phyloP scores from a whole-genome alignment of 345 rosid species.

The Eucalyptus microcorys region DNA sequence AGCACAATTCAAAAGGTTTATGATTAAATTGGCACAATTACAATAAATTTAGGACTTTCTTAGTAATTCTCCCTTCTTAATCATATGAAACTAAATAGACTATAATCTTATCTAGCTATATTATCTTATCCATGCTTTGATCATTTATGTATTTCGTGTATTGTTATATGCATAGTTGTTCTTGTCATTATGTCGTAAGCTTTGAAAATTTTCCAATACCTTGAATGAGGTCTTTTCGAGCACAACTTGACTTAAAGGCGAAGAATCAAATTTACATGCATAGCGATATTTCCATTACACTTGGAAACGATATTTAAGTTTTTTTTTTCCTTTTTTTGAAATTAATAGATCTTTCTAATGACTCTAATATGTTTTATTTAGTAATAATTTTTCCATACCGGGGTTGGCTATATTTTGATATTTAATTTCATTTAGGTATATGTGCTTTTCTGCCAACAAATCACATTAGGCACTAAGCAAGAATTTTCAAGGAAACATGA shows the following conservation, averaged over 20 bases:
- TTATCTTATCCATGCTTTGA: background rate
- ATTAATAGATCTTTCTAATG: background rate
- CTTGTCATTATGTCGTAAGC: background rate
- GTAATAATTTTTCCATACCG: background rate
- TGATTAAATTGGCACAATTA: no score
- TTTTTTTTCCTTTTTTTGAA: background rate
- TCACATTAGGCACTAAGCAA: background rate
- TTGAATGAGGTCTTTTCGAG: background rate
- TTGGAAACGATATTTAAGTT: background rate
- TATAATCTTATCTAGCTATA: background rate
- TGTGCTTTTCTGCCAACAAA: background rate
- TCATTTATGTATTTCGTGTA: background rate
- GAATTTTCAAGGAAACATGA: background rate
- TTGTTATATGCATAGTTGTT: background rate
- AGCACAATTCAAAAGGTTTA: no score
- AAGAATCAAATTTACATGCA: background rate
- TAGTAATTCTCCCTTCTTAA: background rate
- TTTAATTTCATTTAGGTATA: background rate
- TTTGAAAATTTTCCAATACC: background rate
- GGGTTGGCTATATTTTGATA: background rate
- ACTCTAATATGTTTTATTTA: background rate
- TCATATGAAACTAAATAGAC: background rate
- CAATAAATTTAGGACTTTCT: no score
- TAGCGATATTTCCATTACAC: background rate
- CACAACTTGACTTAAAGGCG: background rate